A percentile compares a stretch with the other conserved stretches of the same genome.
phyloP scores from a whole-genome alignment of 345 rosid species.

The Aegle marmelos region DNA sequence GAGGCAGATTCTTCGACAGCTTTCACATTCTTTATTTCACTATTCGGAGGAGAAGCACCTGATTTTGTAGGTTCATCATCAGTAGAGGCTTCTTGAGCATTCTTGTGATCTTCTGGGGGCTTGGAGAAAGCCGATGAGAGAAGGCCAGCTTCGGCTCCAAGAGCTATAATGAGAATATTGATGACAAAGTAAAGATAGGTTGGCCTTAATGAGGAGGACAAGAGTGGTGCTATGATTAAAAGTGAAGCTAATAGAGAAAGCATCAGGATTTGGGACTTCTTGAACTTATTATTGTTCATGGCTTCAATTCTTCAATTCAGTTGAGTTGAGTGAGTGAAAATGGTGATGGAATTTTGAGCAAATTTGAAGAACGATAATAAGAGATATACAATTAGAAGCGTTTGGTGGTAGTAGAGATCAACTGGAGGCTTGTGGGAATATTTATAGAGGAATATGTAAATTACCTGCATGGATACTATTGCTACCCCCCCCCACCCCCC shows the following conservation, averaged over 20 bases:
- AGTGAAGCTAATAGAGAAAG: constrained; percentile 44
- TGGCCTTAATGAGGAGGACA: constrained; percentile 48
- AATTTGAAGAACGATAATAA: background rate
- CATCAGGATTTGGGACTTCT: constrained; percentile 42
- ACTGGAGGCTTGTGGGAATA: constrained; percentile 5
- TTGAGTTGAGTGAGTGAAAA: background rate
- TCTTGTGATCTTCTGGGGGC: constrained; percentile 28
- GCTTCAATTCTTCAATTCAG: background rate
- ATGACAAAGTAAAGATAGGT: constrained; percentile 53
- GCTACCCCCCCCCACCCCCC: too few species aligned
- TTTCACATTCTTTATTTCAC: constrained; percentile 9
- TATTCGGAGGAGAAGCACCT: background rate
- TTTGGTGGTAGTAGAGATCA: constrained; percentile 19
- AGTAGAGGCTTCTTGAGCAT: constrained; percentile 3
- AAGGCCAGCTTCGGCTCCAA: constrained; percentile 69
- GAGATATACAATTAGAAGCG: background rate
- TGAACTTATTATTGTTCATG: constrained; percentile 38
- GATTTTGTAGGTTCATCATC: background rate
- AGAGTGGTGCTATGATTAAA: constrained; percentile 41
- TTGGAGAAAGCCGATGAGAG: constrained; percentile 39
- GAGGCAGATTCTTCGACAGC: constrained; percentile 35
- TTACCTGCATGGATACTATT: background rate
- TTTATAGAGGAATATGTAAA: constrained; percentile 10
- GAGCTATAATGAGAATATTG: constrained; percentile 57
- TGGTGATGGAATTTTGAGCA: background rate